These are phyloP conservation scores for Dipodascopsis uninucleata DNA, from an alignment of 805 yeast species.

Conservation along the genomic window DNA sequence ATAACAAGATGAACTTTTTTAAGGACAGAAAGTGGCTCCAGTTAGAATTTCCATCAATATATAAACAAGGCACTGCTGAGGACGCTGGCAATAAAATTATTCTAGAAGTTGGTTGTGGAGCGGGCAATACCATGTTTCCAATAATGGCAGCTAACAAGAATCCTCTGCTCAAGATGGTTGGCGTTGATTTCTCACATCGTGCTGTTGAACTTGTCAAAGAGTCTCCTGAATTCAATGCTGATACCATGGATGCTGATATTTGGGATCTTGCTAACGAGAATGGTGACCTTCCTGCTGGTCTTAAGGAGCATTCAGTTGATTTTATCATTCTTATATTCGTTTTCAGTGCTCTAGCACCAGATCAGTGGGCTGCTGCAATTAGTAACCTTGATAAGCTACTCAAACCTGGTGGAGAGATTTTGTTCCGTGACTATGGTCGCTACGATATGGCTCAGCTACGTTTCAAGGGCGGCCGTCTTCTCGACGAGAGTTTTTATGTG, in stretches of 20 bases:
- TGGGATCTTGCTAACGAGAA: conserved; percentile 90
- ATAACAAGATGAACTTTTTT: conserved; percentile 89
- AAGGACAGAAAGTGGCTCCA: conserved; percentile 95
- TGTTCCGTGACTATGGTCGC: conserved; percentile 92
- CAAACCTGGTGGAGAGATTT: conserved; percentile 88
- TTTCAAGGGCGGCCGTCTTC: conserved; percentile 78
- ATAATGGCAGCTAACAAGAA: conserved; percentile 79
- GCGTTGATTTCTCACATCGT: conserved; percentile 83
- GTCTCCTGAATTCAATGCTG: conserved; percentile 49
- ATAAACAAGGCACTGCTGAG: conserved; percentile 62
- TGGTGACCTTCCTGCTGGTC: conserved; percentile 73
- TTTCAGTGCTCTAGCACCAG: conserved; percentile 85
- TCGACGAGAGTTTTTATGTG: conserved; percentile 91
- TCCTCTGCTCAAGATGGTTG: conserved; percentile 66
- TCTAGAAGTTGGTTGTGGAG: conserved; percentile 96
- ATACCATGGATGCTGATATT: conserved; percentile 74
- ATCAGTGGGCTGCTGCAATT: conserved; percentile 84
- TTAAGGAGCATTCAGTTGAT: conserved; percentile 79
- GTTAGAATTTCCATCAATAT: conserved; percentile 85
- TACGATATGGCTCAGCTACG: conserved; percentile 94
- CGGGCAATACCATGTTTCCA: conserved; percentile 95
- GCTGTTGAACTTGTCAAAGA: conserved; percentile 82
- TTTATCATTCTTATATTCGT: conserved; percentile 94
- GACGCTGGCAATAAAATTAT: conserved; percentile 69
- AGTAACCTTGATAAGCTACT: conserved; percentile 63